Evolutionary conservation across 2,329 filamentous ascomycete genomes (phyloP), one percentile per base, ranked within the genome.

Genomic region (Colletotrichum filicis): DNA sequence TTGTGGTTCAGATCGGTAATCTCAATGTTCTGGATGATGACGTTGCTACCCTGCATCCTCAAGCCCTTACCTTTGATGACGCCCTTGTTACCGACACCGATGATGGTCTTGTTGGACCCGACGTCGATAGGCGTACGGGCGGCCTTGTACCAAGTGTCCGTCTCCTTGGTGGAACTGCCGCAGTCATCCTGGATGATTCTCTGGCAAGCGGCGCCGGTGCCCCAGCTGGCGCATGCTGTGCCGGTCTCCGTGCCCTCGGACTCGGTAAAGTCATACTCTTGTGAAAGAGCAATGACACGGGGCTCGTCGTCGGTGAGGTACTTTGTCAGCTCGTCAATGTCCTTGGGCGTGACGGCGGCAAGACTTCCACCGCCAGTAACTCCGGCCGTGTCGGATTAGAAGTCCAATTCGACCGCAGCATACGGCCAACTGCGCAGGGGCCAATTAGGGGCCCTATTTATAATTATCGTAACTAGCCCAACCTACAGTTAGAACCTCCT

Each of bases 291-390:
- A 11, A 79, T 79, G 24, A 75, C 73, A n/a, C 77, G 75, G 7
- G 77, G 75, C 7, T 76, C 60, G 8, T 74, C 61, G 55, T 77
- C 76, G 0, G 74, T 77, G 1, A 79, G 74, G 3, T 74, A 76
- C 1, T 64, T 72, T 0, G 63, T 74, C 70, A 89, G 84, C 82
- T 90, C 83, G 22, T 80, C 82, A 26, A 81, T 86, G 55, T 82
- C 83, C 26, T 79, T 79, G 19, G 87, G 87, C 58, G 84, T 83
- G 0, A 75, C 75, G 6, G 86, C 81, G 14, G 84, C 79, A 16
- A 86, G 87, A 64, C 77, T 81, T 35, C 87, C 87, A 74, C 88
- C 88, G 52, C 88, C 88, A 37, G 88, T 90, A 1, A 87, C 85
- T 42, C 87, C 79, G 5, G 76, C 66, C n/a, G n/a, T n/a, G n/a